These are phyloP conservation scores for Eucalyptus pauciflora DNA, from an alignment of 345 rosid genomes.

Conservation along the genomic window DNA sequence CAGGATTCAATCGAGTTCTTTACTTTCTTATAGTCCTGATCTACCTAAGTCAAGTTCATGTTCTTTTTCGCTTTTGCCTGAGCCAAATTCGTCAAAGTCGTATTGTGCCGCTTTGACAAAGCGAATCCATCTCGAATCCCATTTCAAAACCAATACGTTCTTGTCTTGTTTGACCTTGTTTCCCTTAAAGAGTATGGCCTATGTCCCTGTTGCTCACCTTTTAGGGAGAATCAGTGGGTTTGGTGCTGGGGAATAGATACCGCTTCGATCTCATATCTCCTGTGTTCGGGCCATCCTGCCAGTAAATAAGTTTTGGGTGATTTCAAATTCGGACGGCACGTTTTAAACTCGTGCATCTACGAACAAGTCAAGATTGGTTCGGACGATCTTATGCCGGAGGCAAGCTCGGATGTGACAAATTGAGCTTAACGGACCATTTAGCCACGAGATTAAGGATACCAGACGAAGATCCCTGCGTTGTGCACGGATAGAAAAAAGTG, in stretches of 20 bases:
- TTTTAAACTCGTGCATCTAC: background rate
- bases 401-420: background rate
- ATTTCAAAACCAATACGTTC: background rate
- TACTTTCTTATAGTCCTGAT: background rate
- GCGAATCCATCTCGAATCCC: background rate
- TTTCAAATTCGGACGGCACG: background rate
- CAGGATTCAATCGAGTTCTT: background rate
- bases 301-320: background rate
- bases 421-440: background rate
- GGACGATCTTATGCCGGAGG: background rate
- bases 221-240: background rate
- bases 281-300: background rate
- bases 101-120: background rate
- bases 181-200: background rate
- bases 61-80: background rate
- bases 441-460: background rate
- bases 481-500: background rate
- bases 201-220: background rate
- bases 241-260: background rate
- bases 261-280: background rate
- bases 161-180: background rate
- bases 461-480: background rate
- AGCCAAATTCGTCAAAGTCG: background rate
- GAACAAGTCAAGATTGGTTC: background rate
- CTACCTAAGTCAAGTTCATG: background rate